Evolutionary conservation across 306 rosid genomes (phyloP), one percentile per base, ranked within the genome.

Genomic region (Cucumis cinereus): DNA sequence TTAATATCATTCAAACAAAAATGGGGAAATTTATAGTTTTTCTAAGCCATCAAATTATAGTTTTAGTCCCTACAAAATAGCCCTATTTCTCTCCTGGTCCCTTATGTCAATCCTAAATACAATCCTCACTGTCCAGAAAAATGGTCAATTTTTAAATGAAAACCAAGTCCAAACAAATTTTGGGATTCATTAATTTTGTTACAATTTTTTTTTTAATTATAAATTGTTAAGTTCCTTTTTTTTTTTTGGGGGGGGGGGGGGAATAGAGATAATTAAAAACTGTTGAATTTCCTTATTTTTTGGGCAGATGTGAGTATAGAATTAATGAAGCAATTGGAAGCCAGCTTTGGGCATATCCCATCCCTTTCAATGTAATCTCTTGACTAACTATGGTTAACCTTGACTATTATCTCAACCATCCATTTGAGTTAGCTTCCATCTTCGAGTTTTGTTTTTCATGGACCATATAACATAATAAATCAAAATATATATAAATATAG

Each of bases 261-360:
- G 35, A 35, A 13, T 13, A 4, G 4, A 16, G 33, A 3, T 3
- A 7, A 62, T 30, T 16, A 33, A 10, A 19, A 36, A n/a, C 24
- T 3, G 30, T 66, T 40, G 45, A 66, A 40, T 68, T 40, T 68
- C 26, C 36, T 6, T 22, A 1, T 1, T 41, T 41, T n/a, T 68
- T 22, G 20, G 74, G 19, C 45, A 35, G 70, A 7, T 36, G 1
- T 19, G 45, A 66, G 45, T 62, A 26, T 45, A 36, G 8, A 64
- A 64, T 41, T 6, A 68, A 68, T 23, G 55, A 68, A 43, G 50
- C 36, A 68, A 68, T 43, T 68, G 56, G 56, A 68, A 68, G 55
- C 20, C 36, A 68, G 74, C 55, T 68, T 68, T 68, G 74, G 73
- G 54, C 36, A 68, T 22, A 68, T 41, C 74, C 55, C 35, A 68